phyloP scores from a whole-genome alignment of 805 yeast species.

The Teunomyces tritomae region DNA sequence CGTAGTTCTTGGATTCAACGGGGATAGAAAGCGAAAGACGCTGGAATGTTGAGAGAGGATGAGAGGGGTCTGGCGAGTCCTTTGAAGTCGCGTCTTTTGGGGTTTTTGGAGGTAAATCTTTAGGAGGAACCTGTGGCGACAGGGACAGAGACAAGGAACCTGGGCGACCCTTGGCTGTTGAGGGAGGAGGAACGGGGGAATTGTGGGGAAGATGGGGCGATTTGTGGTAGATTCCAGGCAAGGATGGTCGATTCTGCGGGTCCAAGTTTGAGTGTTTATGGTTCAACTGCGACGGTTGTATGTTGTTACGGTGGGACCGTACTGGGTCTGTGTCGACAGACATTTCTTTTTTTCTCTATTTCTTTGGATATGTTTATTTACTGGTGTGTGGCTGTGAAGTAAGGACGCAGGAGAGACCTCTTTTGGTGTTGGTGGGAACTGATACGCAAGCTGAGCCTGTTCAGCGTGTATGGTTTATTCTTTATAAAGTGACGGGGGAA shows the following conservation, averaged over 20 bases:
- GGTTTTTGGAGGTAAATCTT: not conserved
- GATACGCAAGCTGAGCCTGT: too few relatives aligned
- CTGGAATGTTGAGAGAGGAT: slow-evolving; percentile 12
- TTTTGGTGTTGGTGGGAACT: too few relatives aligned
- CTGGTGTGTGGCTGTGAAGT: not conserved
- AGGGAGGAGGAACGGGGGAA: too few relatives aligned
- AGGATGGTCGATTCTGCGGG: not conserved
- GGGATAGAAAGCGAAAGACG: slow-evolving; percentile 26
- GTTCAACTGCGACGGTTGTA: not conserved
- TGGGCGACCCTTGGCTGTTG: not conserved
- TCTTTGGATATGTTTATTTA: not conserved
- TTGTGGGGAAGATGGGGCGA: not conserved
- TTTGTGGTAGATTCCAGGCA: not conserved
- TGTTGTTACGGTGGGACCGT: not conserved
- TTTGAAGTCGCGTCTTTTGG: not conserved
- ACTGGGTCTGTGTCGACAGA: slow-evolving; percentile 1
- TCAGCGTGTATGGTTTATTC: too few relatives aligned
- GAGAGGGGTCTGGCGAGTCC: not conserved
- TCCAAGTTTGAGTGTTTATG: not conserved
- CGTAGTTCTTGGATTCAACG: slow-evolving; percentile 24
- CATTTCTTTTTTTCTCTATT: not conserved
- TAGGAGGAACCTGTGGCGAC: not conserved
- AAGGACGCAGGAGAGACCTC: too few relatives aligned
- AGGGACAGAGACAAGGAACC: not conserved
- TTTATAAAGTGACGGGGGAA: not conserved